Conservation (phyloP, 108 stramenopile species). For the Skeletonema menzelii region DNA sequence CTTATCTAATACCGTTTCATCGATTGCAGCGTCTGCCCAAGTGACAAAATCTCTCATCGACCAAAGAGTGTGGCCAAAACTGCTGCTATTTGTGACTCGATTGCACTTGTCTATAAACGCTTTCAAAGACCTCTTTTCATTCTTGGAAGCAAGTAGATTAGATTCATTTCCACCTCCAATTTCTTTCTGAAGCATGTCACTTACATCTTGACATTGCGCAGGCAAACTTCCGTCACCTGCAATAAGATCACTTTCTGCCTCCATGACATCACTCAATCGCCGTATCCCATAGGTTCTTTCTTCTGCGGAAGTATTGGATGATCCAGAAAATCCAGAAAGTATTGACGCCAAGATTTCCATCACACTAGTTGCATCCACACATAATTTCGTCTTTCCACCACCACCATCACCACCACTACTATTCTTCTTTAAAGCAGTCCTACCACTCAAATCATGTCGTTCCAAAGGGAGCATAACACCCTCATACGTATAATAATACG, state of each 20-base stretch:
- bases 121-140: conserved; percentile 1
- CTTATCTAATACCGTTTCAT: conserved; percentile 60
- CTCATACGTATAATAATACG: conserved; percentile 74
- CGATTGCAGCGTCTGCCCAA: conserved; percentile 57
- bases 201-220: conserved; percentile 19
- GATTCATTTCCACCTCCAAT: neutral
- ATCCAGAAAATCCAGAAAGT: conserved; percentile 1
- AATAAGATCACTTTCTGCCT: neutral
- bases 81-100: neutral
- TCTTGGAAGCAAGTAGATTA: neutral
- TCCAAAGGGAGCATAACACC: conserved; percentile 42
- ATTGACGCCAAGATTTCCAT: conserved; percentile 26
- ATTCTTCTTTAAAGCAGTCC: neutral
- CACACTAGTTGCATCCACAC: conserved; percentile 23
- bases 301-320: neutral
- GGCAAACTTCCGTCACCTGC: neutral
- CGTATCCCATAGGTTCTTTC: neutral
- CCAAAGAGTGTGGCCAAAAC: conserved; percentile 14
- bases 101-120: conserved; percentile 7
- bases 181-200: conserved; percentile 5
- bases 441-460: neutral
- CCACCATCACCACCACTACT: neutral
- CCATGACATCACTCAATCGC: neutral
- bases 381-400: neutral
- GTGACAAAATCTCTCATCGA: conserved; percentile 48